Evolutionary conservation across 306 rosid genomes (phyloP), one percentile per base, ranked within the genome.

Genomic region (Dalbergia cultrata): DNA sequence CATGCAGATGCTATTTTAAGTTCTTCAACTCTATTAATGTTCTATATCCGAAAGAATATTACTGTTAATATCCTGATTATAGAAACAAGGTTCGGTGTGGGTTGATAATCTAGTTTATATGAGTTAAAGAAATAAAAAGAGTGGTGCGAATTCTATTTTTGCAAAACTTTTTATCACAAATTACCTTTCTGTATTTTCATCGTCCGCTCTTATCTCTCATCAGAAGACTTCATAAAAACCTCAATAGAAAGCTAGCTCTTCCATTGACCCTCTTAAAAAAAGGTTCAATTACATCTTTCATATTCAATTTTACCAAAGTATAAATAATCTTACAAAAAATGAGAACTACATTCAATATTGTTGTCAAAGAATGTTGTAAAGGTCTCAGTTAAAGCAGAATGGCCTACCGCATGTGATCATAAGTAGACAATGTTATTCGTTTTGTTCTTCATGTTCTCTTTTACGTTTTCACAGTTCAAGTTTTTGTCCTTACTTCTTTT

Each of bases 311-410:
- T 37, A 14, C 13, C 37, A 61, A 44, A 60, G 10, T 26, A 12
- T 54, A 37, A 57, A 34, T 73, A 73, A 57, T 72, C 67, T 13
- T 18, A 39, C 1, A 58, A 41, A 56, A 57, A 56, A 21, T 21
- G 45, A n/a, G 17, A 45, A 61, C 47, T 31, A 47, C 14, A 19
- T 47, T 75, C n/a, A 58, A 58, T 39, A 74, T 75, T 59, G 19
- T 59, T 21, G 45, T 43, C 69, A 53, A 45, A 26, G 60, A 74
- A 74, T 21, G 57, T 22, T 74, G 78, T 16, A 44, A 61, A 75
- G 47, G 61, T 45, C 59, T 44, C 44, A 3, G 18, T 11, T 41
- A 74, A 59, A 74, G 79, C 56, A 17, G 22, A 43, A 60, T 44
- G 56, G 67, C 21, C 43, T 19, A 53, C 43, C 43, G 13, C 58